A percentile compares a stretch with the other conserved stretches of the same genome.
Conservation (phyloP, 73 alveolate species). For the Stentor coeruleus region DNA sequence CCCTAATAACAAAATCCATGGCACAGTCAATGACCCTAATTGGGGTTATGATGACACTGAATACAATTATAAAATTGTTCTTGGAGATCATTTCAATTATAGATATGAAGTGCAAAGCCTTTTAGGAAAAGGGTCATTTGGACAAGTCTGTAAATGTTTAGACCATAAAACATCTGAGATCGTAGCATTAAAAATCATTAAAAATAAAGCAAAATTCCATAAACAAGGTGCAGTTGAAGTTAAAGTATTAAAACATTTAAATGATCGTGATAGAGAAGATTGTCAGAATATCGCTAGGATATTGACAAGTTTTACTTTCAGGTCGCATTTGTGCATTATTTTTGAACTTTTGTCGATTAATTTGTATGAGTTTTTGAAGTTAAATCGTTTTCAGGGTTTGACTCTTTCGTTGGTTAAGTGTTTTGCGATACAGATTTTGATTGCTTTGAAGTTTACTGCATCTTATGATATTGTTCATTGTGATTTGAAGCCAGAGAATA, state of each 20-base stretch:
- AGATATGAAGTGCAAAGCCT: too few relatives aligned
- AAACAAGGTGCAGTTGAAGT: constrained; percentile 92
- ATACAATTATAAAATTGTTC: too few relatives aligned
- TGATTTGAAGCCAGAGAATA: constrained; percentile 87
- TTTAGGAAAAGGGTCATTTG: constrained; percentile 60
- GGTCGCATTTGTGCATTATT: constrained; percentile 63
- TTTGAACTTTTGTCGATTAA: constrained; percentile 68
- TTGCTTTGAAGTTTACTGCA: constrained; percentile 47
- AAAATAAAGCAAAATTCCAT: constrained; percentile 84
- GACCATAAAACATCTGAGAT: constrained; percentile 63
- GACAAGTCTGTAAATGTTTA: constrained; percentile 49
- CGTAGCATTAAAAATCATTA: constrained; percentile 87
- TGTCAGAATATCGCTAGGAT: constrained; percentile 44
- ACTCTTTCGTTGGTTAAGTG: constrained; percentile 53
- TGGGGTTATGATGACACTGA: too few relatives aligned
- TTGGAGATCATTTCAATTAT: too few relatives aligned
- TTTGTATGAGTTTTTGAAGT: constrained; percentile 62
- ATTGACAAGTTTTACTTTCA: constrained; percentile 43
- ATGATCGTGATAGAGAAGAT: constrained; percentile 47
- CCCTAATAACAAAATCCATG: too few relatives aligned
- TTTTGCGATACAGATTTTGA: constrained; percentile 63
- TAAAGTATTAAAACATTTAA: constrained; percentile 59
- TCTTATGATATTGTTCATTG: constrained; percentile 70
- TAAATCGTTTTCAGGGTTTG: constrained; percentile 64
- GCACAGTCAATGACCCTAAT: too few relatives aligned